Percentiles rank a stretch among this genome's conserved stretches.
Evolutionary conservation across 2,329 filamentous ascomycete genomes (phyloP).

Genomic region (Kalmusia sp.): DNA sequence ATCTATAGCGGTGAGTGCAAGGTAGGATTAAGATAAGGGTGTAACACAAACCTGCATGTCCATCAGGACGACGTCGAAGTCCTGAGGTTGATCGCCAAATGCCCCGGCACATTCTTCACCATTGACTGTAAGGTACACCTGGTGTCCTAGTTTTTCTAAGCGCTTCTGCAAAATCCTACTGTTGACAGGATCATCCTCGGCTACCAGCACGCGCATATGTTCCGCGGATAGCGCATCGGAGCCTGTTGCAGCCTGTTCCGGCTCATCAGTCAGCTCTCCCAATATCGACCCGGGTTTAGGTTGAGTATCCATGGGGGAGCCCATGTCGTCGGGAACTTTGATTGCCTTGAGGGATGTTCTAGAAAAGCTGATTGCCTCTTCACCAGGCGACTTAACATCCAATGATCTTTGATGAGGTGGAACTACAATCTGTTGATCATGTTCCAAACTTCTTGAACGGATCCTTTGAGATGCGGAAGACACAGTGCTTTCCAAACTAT

Average conservation of each 20-base stretch:
- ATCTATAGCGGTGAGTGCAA: conserved; percentile 63
- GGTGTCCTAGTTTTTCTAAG: conserved; percentile 77
- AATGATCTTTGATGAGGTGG: conserved; percentile 45
- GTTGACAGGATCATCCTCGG: conserved; percentile 89
- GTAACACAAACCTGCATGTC: conserved; percentile 78
- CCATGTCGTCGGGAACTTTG: conserved; percentile 54
- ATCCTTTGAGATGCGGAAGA: conserved; percentile 14
- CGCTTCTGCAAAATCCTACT: conserved; percentile 82
- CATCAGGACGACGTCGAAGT: conserved; percentile 85
- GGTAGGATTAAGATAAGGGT: neutral
- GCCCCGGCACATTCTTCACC: conserved; percentile 81
- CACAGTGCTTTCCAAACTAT: conserved; percentile 26
- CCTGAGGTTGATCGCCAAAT: conserved; percentile 67
- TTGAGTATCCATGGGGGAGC: conserved; percentile 14
- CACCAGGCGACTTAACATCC: conserved; percentile 53
- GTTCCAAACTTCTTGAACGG: conserved; percentile 38
- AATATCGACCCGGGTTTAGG: conserved; percentile 30
- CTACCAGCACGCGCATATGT: conserved; percentile 73
- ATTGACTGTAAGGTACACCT: conserved; percentile 76
- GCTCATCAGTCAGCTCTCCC: conserved; percentile 35
- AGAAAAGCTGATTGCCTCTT: conserved; percentile 49
- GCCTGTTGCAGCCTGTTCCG: conserved; percentile 14
- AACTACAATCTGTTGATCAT: conserved; percentile 16
- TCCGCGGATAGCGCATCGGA: conserved; percentile 39
- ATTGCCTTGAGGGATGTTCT: conserved; percentile 54